A percentile compares a stretch with the other conserved stretches of the same genome.
These are phyloP conservation scores for Salix koriyanagi DNA, from an alignment of 345 rosid genomes.

Conservation along the genomic window DNA sequence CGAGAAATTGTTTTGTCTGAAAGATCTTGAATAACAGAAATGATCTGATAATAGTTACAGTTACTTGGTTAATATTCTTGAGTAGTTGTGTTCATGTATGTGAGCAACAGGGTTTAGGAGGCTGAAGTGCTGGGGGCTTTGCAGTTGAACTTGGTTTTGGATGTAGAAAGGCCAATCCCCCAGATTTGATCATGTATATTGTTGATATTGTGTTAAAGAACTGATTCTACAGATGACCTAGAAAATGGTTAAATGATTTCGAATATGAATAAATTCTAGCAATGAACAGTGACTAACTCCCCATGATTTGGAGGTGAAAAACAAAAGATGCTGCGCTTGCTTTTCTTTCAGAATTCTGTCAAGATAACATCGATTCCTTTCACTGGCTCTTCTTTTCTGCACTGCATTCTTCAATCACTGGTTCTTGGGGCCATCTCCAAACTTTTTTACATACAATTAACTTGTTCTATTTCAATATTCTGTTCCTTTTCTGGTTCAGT, in stretches of 20 bases:
- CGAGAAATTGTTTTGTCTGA: background rate
- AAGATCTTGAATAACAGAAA: background rate
- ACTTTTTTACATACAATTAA: background rate
- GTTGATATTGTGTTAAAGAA: background rate
- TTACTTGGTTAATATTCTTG: background rate
- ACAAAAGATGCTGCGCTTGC: background rate
- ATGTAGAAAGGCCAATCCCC: background rate
- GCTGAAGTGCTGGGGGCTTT: background rate
- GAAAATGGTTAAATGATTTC: too few species aligned
- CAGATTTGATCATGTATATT: too few species aligned
- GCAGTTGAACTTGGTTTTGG: background rate
- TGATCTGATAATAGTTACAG: background rate
- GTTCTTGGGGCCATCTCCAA: background rate
- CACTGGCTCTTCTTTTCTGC: background rate
- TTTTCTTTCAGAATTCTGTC: background rate
- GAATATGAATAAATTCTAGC: background rate
- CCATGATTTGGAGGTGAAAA: background rate
- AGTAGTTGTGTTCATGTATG: background rate
- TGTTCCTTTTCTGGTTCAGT: conserved; percentile 29
- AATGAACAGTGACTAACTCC: background rate
- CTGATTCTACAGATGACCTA: background rate
- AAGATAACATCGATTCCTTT: background rate
- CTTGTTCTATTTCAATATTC: too few species aligned
- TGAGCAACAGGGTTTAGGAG: background rate
- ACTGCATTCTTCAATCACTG: background rate